Conservation (phyloP, 2,329 filamentous ascomycete genomes). For the Parafenestella ontariensis region DNA sequence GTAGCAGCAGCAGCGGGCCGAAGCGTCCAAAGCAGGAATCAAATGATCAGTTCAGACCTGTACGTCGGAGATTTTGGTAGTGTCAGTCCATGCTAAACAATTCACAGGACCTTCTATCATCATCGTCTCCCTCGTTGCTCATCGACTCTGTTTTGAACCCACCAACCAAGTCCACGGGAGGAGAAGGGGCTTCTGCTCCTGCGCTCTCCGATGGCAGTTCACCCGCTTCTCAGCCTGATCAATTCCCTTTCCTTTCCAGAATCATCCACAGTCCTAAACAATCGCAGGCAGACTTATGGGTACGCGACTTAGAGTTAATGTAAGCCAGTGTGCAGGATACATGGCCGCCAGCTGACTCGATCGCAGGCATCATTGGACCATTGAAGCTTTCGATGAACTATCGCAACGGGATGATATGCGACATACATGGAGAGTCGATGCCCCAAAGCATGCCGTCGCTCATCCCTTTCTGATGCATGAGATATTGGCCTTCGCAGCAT, state of each 20-base stretch:
- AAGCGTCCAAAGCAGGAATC: constrained; percentile 20
- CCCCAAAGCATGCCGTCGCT: constrained; percentile 44
- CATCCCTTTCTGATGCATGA: constrained; percentile 52
- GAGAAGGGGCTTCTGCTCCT: constrained; percentile 9
- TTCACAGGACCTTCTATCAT: constrained; percentile 19
- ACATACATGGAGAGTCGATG: constrained; percentile 43
- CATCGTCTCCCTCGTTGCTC: constrained; percentile 24
- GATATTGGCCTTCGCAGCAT: constrained; percentile 50
- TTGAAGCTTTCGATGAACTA: constrained; percentile 32
- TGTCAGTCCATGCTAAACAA: background rate
- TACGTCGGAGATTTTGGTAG: constrained; percentile 9
- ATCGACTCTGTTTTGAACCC: constrained; percentile 34
- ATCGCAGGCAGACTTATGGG: constrained; percentile 36
- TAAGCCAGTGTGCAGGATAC: constrained; percentile 17
- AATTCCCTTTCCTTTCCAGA: constrained; percentile 41
- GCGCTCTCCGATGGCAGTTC: constrained; percentile 31
- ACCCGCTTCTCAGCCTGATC: constrained; percentile 35
- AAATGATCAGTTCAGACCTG: constrained; percentile 21
- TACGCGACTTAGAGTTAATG: constrained; percentile 45
- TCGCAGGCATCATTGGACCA: constrained; percentile 44
- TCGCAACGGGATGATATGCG: constrained; percentile 34
- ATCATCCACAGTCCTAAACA: constrained; percentile 34
- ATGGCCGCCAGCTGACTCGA: constrained; percentile 3
- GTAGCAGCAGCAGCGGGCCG: constrained; percentile 12
- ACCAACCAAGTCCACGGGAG: constrained; percentile 8